These are phyloP conservation scores for Fusarium odoratissimum DNA, from an alignment of 2,329 filamentous ascomycete genomes.

Conservation along the genomic window DNA sequence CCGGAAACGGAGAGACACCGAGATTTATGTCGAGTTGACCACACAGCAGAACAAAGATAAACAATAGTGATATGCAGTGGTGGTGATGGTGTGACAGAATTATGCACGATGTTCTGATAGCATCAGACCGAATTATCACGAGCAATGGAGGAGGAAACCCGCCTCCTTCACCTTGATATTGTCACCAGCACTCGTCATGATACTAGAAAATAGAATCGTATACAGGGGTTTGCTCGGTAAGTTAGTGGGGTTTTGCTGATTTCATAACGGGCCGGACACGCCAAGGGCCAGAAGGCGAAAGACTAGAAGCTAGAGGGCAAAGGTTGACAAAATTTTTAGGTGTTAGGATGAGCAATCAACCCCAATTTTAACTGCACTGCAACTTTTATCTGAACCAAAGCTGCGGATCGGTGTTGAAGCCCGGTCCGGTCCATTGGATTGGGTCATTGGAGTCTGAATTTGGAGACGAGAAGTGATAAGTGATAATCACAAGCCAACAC, in stretches of 20 bases:
- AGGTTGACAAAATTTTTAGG: background rate
- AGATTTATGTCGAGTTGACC: background rate
- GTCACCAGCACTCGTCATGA: constrained; percentile 17
- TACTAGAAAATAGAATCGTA: constrained; percentile 3
- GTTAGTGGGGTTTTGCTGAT: constrained; percentile 23
- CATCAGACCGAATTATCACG: background rate
- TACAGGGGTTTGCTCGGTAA: constrained; percentile 29
- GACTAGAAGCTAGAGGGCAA: background rate
- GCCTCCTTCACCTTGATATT: constrained; percentile 19
- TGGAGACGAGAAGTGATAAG: constrained; percentile 24
- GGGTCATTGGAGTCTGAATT: constrained; percentile 19
- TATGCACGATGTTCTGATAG: constrained; percentile 9
- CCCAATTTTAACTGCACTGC: constrained; percentile 17
- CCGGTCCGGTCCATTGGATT: constrained; percentile 31
- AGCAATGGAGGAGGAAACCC: constrained; percentile 9
- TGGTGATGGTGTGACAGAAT: constrained; percentile 1
- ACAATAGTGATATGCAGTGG: background rate
- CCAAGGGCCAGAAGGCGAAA: constrained; percentile 22
- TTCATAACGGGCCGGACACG: constrained; percentile 17
- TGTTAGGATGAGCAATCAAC: background rate
- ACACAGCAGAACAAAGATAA: background rate
- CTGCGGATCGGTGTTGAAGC: constrained; percentile 30
- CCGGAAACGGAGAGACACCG: constrained; percentile 44
- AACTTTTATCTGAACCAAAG: constrained; percentile 20
- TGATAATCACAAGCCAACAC: background rate